phyloP scores from a whole-genome alignment of 179 eudicot genomes.

The Drosera spatulata region DNA sequence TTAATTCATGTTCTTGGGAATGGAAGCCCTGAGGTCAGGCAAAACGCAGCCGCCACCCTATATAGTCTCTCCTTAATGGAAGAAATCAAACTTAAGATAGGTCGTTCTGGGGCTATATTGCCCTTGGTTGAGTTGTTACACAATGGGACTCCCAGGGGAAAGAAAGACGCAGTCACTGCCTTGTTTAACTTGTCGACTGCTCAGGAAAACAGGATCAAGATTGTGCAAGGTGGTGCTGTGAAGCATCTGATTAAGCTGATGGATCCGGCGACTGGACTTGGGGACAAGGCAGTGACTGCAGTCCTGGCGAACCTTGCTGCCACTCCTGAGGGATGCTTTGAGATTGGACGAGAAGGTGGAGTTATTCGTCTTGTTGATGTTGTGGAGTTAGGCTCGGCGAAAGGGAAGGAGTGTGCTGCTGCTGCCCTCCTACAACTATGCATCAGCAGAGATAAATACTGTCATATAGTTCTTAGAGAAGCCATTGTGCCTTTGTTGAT shows the following conservation, averaged over 20 bases:
- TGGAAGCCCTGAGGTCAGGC: constrained; percentile 34
- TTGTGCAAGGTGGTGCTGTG: constrained; percentile 45
- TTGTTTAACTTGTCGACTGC: constrained; percentile 31
- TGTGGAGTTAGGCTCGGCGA: constrained; percentile 53
- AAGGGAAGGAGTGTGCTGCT: constrained; percentile 65
- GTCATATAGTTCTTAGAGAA: constrained; percentile 42
- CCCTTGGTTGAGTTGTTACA: constrained; percentile 35
- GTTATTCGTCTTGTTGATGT: constrained; percentile 51
- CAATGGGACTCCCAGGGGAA: constrained; percentile 36
- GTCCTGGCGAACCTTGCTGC: constrained; percentile 49
- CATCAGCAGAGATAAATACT: constrained; percentile 33
- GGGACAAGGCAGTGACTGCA: constrained; percentile 55
- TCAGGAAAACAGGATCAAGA: constrained; percentile 26
- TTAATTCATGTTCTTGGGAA: constrained; percentile 22
- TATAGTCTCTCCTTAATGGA: constrained; percentile 32
- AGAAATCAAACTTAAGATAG: constrained; percentile 28
- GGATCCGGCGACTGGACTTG: constrained; percentile 62
- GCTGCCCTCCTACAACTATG: constrained; percentile 58
- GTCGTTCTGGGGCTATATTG: constrained; percentile 30
- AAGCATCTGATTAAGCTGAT: constrained; percentile 46
- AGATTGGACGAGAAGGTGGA: constrained; percentile 48
- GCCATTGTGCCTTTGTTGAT: constrained; percentile 55
- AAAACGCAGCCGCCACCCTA: constrained; percentile 38
- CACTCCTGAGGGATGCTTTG: constrained; percentile 42
- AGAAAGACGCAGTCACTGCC: constrained; percentile 32